Percentiles rank a stretch among this genome's conserved stretches.
Evolutionary conservation across 2,329 filamentous ascomycete species (phyloP).

Genomic region (Amphichorda felina): DNA sequence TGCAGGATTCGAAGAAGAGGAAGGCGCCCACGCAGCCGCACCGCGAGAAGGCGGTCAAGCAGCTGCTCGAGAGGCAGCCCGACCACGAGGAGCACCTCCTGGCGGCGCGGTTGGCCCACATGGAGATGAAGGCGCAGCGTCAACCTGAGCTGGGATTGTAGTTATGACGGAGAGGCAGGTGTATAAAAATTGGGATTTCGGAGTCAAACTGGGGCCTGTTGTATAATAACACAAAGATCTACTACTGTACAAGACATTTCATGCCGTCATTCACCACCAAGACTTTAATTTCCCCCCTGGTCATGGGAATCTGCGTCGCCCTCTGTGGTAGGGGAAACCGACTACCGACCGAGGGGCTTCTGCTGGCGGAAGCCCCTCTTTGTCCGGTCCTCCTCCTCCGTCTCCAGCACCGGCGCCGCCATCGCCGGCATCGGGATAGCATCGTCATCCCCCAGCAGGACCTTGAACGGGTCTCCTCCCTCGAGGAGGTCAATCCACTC

Average conservation of each 20-base stretch:
- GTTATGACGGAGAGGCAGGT: neutral
- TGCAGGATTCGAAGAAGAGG: slow-evolving; percentile 90
- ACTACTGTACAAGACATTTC: slow-evolving; percentile 8
- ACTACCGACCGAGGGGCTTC: neutral
- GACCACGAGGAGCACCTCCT: slow-evolving; percentile 32
- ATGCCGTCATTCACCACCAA: no score
- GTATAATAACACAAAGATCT: slow-evolving; percentile 20
- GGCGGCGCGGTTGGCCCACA: slow-evolving; percentile 35
- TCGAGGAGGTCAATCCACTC: slow-evolving; percentile 61
- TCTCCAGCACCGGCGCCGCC: slow-evolving; percentile 14
- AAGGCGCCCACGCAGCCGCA: slow-evolving; percentile 37
- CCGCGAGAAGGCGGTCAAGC: slow-evolving; percentile 30
- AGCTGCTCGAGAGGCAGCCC: slow-evolving; percentile 33
- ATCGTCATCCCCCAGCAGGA: slow-evolving; percentile 23
- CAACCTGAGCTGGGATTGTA: slow-evolving; percentile 2
- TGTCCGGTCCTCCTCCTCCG: slow-evolving; percentile 19
- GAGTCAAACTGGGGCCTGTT: slow-evolving; percentile 13
- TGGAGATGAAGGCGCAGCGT: slow-evolving; percentile 38
- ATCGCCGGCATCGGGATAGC: slow-evolving; percentile 8
- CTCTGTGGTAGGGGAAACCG: no score
- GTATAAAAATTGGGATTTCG: neutral
- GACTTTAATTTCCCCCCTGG: neutral
- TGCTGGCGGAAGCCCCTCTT: slow-evolving; percentile 42
- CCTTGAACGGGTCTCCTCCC: slow-evolving; percentile 54
- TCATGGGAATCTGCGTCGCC: no score